Evolutionary conservation across 352 stramenopile species (phyloP).

Genomic region (Hyaloperonospora arabidopsidis): DNA sequence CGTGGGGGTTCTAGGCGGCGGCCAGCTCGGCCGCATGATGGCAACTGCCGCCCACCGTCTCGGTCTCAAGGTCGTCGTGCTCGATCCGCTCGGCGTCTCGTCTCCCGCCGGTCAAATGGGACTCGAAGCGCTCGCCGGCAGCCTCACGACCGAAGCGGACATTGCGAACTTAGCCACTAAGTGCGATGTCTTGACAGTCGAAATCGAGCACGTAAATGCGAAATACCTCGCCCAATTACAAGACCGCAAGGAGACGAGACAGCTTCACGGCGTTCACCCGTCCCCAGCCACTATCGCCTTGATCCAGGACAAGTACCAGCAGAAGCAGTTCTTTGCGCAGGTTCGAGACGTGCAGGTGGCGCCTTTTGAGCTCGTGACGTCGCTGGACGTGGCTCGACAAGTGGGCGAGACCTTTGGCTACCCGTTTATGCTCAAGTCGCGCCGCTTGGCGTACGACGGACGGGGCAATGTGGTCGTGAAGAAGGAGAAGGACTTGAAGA

Average conservation of each 20-base stretch:
- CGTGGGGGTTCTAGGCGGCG: constrained; percentile 91
- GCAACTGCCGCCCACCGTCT: constrained; percentile 92
- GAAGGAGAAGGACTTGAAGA: constrained; percentile 59
- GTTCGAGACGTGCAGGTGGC: constrained; percentile 47
- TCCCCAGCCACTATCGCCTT: constrained; percentile 87
- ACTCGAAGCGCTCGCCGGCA: constrained; percentile 61
- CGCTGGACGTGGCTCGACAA: constrained; percentile 30
- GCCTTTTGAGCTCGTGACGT: constrained; percentile 48
- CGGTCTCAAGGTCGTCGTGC: constrained; percentile 87
- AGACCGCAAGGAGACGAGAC: constrained; percentile 34
- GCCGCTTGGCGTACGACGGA: constrained; percentile 94
- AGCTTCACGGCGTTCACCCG: constrained; percentile 60
- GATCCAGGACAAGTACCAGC: constrained; percentile 96
- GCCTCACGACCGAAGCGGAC: constrained; percentile 60
- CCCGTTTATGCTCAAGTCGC: constrained; percentile 97
- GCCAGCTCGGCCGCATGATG: constrained; percentile 98
- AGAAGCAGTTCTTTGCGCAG: constrained; percentile 87
- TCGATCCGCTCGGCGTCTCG: constrained; percentile 84
- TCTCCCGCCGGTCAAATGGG: constrained; percentile 72
- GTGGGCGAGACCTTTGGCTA: constrained; percentile 79
- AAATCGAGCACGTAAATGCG: constrained; percentile 98
- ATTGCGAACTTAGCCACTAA: constrained; percentile 64
- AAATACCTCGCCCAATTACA: constrained; percentile 86
- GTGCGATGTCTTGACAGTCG: constrained; percentile 93
- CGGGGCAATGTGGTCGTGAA: constrained; percentile 93